Percentiles rank a stretch among this genome's conserved stretches.
phyloP scores from a whole-genome alignment of 768 basidiomycete species.

The Arthromyces matolae region DNA sequence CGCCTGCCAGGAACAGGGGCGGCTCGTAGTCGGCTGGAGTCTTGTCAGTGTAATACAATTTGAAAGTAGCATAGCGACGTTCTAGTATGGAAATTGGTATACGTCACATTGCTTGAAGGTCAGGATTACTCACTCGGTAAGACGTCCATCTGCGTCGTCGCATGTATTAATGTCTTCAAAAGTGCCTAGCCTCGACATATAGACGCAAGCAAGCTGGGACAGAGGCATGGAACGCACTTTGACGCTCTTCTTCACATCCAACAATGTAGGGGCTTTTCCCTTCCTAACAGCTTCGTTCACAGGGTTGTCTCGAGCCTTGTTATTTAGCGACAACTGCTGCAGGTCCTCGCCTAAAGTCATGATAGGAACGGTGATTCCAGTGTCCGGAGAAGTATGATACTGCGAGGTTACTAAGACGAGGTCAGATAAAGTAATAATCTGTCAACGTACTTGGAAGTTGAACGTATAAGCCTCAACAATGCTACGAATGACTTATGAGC shows the following conservation, averaged over 20 bases:
- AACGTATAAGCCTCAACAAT: conserved; percentile 88
- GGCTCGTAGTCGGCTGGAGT: conserved; percentile 85
- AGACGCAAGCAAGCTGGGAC: neutral
- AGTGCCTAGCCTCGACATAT: conserved; percentile 44
- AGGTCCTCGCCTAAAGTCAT: conserved; percentile 68
- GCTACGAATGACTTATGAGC: conserved; percentile 47
- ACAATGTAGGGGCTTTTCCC: conserved; percentile 67
- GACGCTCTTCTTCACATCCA: conserved; percentile 78
- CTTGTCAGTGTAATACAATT: conserved; percentile 77
- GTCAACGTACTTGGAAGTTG: conserved; percentile 64
- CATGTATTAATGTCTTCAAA: conserved; percentile 72
- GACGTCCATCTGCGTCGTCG: conserved; percentile 76
- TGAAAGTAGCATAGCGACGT: conserved; percentile 84
- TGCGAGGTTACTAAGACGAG: conserved; percentile 21
- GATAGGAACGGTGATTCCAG: conserved; percentile 56
- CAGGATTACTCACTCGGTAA: conserved; percentile 59
- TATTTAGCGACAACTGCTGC: conserved; percentile 45
- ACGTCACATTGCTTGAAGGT: neutral
- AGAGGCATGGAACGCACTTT: conserved; percentile 43
- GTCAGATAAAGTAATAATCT: neutral
- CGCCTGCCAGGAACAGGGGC: conserved; percentile 70
- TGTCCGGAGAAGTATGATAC: conserved; percentile 70
- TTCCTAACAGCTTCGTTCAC: conserved; percentile 53
- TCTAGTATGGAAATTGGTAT: conserved; percentile 34
- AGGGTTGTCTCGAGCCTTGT: conserved; percentile 43